Base-by-base conservation (phyloP, 1,284 basidiomycete species). In the Amylostereum chailletii region DNA sequence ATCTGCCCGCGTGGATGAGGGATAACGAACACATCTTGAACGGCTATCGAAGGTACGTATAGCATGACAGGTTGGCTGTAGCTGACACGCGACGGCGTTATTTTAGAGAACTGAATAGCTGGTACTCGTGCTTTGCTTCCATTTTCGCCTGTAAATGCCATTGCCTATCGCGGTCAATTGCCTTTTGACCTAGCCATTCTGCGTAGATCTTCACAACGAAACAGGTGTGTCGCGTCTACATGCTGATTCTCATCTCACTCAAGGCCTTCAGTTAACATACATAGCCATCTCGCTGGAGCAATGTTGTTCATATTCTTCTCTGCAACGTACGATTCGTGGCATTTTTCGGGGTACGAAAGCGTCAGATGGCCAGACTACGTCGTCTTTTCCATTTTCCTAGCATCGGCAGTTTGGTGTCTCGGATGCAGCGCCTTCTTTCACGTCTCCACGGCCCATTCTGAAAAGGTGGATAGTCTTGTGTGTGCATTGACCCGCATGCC, bases 261-360 rank as follows among this genome's bases (percentile, higher is more conserved):
- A 34, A 7, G 19, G 26, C 31, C 30, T 46, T 19, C 54, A 92
- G 90, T 95, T 53, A 95, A 96, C 67, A 93, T 95, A 47, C 90
- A 94, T 65, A 88, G 78, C 47, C 93, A 95, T 62, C 71, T 94
- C 5, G 77, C 81, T 71, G 90, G 86, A 32, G 83, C 86, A 11
- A 60, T 82, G 8, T 60, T 89, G 47, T 92, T 93, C 62, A 58
- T 69, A 19, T 76, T 82, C 58, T 70, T 90, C 48, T 63, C 85
- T 45, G 66, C 67, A 50, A 76, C 77, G 3, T 76, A 77, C 53
- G 66, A 71, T 41, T 67, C 72, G 6, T 71, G 70, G 51, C 69
- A 83, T 58, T 64, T 83, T 47, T 65, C 65, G 32, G 63, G 66
- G 39, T 71, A 83, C 55, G 70, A 71, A 9, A 67, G 70, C 30